phyloP scores from a whole-genome alignment of 2,329 filamentous ascomycete genomes.

The Clathrospora elynae region DNA sequence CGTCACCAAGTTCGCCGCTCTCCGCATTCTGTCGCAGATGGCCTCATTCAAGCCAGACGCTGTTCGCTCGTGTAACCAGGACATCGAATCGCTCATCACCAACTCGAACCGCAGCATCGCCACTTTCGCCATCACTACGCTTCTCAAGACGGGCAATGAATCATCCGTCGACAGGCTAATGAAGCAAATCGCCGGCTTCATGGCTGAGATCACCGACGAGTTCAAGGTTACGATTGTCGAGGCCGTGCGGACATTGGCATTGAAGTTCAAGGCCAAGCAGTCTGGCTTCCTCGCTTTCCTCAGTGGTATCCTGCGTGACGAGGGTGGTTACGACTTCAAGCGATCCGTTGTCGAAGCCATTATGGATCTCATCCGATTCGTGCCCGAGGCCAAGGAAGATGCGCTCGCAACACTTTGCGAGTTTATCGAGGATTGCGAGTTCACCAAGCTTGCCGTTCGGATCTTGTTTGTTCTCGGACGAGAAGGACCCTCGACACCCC shows the following conservation, averaged over 20 bases:
- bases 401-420: slow-evolving; percentile 95
- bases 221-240: slow-evolving; percentile 99
- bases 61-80: slow-evolving; percentile 91
- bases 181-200: slow-evolving; percentile 98
- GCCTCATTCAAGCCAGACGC: slow-evolving; percentile 94
- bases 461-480: slow-evolving; percentile 92
- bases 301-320: slow-evolving; percentile 92
- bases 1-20: slow-evolving; percentile 96
- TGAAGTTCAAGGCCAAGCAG: slow-evolving; percentile 98
- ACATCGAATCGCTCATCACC: slow-evolving; percentile 95
- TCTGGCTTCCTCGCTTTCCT: slow-evolving; percentile 97
- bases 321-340: slow-evolving; percentile 99
- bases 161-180: slow-evolving; percentile 94
- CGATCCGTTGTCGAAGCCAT: slow-evolving; percentile 97
- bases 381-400: slow-evolving; percentile 80
- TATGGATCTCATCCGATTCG: slow-evolving; percentile 99
- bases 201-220: slow-evolving; percentile 98
- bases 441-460: slow-evolving; percentile 94
- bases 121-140: slow-evolving; percentile 96
- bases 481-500: slow-evolving; percentile 91
- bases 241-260: slow-evolving; percentile 90
- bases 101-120: slow-evolving; percentile 97
- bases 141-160: slow-evolving; percentile 98
- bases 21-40: slow-evolving; percentile 94
- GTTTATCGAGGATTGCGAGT: slow-evolving; percentile 99